These are phyloP conservation scores for Dissophora ornata DNA, from an alignment of 192 early-diverging fungal genomes.

Conservation along the genomic window DNA sequence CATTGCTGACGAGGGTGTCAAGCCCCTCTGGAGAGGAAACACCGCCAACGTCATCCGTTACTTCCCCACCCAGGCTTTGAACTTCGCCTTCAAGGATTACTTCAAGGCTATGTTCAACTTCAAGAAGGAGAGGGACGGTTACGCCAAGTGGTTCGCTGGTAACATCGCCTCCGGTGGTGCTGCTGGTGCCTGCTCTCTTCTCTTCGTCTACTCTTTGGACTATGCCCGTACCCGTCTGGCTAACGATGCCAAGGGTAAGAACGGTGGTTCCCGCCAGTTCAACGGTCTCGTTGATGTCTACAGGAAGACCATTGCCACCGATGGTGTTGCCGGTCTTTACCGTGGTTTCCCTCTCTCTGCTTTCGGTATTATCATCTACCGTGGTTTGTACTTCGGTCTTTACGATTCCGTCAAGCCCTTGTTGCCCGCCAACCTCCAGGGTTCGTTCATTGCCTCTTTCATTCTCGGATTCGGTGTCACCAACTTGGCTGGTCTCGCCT, in stretches of 20 bases:
- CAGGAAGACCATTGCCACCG: conserved; percentile 82
- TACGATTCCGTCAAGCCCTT: conserved; percentile 69
- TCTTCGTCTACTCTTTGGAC: conserved; percentile 97
- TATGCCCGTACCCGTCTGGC: conserved; percentile 99
- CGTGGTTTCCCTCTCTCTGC: conserved; percentile 72
- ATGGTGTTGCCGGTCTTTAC: conserved; percentile 97
- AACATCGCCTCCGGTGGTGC: conserved; percentile 99
- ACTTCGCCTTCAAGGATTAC: conserved; percentile 99
- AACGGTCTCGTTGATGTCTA: conserved; percentile 91
- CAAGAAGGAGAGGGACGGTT: conserved; percentile 81
- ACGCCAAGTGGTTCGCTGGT: conserved; percentile 90
- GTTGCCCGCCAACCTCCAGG: conserved; percentile 45
- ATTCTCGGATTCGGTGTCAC: conserved; percentile 83
- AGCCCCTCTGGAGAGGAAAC: conserved; percentile 92
- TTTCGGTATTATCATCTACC: conserved; percentile 55
- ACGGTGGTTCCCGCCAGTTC: conserved; percentile 93
- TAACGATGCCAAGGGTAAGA: conserved; percentile 84
- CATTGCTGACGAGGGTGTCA: conserved; percentile 85
- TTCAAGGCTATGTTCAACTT: conserved; percentile 96
- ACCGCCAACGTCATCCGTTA: conserved; percentile 97
- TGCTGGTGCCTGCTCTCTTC: conserved; percentile 73
- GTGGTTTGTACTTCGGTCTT: conserved; percentile 72
- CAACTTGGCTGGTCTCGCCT: conserved; percentile 87
- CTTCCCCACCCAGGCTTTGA: conserved; percentile 99
- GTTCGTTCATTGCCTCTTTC: conserved; percentile 59